Evolutionary conservation across 164 flowering plant species (phyloP).

Genomic region (Tetracentron sinense): DNA sequence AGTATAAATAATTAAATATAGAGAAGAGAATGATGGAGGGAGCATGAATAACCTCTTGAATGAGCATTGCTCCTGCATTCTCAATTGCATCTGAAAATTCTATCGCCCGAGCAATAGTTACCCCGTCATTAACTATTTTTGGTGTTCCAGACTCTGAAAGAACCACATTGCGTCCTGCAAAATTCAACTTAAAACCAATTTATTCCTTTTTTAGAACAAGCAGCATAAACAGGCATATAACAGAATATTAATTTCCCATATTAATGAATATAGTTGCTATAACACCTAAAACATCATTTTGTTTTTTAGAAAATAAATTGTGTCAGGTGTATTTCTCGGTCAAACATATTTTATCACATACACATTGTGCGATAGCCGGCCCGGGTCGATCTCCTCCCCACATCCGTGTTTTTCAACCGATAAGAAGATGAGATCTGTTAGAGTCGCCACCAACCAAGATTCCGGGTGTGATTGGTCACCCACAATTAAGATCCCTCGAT

Average conservation of each 20-base stretch:
- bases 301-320: neutral
- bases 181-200: slow-evolving; percentile 9
- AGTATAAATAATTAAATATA: no score
- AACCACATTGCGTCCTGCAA: slow-evolving; percentile 87
- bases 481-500: no score
- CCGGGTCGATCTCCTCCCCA: no score
- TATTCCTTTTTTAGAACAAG: neutral
- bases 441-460: no score
- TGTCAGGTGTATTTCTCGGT: neutral
- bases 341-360: no score
- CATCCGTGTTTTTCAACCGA: no score
- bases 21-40: slow-evolving; percentile 14
- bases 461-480: no score
- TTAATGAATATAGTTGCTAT: neutral
- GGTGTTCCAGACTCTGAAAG: slow-evolving; percentile 57
- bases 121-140: slow-evolving; percentile 88
- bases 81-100: slow-evolving; percentile 83
- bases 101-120: slow-evolving; percentile 81
- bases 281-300: neutral
- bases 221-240: neutral
- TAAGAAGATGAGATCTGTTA: no score
- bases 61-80: slow-evolving; percentile 73
- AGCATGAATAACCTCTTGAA: slow-evolving; percentile 66
- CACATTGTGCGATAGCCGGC: no score
- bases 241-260: neutral